Evolutionary conservation across 2,329 filamentous ascomycete genomes (phyloP), one percentile per base, ranked within the genome.

Genomic region (Penicillium sp.): DNA sequence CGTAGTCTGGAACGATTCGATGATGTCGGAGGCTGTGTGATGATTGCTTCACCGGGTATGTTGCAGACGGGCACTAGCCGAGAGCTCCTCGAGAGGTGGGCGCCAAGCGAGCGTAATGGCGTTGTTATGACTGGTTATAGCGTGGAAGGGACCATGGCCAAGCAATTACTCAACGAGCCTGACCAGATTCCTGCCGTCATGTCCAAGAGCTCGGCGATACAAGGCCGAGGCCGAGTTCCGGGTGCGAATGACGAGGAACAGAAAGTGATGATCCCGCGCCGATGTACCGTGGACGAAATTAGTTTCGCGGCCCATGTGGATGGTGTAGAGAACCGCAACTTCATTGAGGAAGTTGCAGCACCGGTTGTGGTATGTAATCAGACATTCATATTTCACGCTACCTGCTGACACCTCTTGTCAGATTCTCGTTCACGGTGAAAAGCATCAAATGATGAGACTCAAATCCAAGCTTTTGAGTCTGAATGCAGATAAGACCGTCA

Each of bases 71-170:
- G 93, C 35, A 91, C 95, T 13, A 95, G 89, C 57, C 78, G 93
- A 62, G 88, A 96, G 62, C 73, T 98, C 7, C 77, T 98, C 4
- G 93, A 98, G 71, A 75, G 91, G 56, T 98, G 93, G 93, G 91
- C 91, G 1, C 93, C 93, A 0, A 94, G 87, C 67, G 86, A 93
- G 48, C 90, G 93, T 65, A 98, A 98, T 59, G 93, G 91, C n/a
- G 88, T 98, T 29, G 86, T 98, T 55, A 95, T 98, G 65, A 98
- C 93, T 0, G 93, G 93, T 62, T 98, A 98, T 70, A 96, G 89
- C 46, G 91, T 98, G 6, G 93, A 98, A 67, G 93, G 93, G 4
- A 98, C 93, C 1, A 97, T 98, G 91, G 93, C 89, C 3, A 91
- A 95, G 66, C 83, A 93, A 56, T 87, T 98, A 48, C 84, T 97